Percentiles rank a stretch among this genome's conserved stretches.
These are phyloP conservation scores for Diplotaxis tenuifolia DNA, from an alignment of 345 rosid species.

Conservation along the genomic window DNA sequence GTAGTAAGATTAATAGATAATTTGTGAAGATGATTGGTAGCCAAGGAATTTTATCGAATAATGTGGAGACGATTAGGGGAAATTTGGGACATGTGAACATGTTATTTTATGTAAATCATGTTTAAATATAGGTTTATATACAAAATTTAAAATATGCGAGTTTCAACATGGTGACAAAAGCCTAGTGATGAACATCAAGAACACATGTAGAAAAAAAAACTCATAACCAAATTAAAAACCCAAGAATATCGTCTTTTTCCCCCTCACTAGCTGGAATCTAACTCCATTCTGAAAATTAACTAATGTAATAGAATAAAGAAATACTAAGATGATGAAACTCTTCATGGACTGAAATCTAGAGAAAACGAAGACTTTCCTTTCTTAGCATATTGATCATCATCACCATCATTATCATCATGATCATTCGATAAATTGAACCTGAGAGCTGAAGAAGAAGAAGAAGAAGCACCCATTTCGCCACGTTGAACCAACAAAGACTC, in stretches of 20 bases:
- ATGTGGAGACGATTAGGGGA: neutral
- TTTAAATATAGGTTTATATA: constrained; percentile 16
- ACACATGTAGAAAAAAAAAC: constrained; percentile 29
- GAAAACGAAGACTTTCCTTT: constrained; percentile 43
- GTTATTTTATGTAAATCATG: constrained; percentile 28
- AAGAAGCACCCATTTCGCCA: constrained; percentile 36
- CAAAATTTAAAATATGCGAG: constrained; percentile 23
- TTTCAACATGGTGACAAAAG: constrained; percentile 29
- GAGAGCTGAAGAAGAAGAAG: constrained; percentile 29
- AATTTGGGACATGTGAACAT: constrained; percentile 13
- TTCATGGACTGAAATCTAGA: constrained; percentile 36
- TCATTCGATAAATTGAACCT: constrained; percentile 21
- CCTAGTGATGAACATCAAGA: constrained; percentile 25
- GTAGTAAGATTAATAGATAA: neutral
- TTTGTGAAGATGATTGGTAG: constrained; percentile 11
- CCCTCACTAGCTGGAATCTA: constrained; percentile 26
- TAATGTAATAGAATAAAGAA: constrained; percentile 12
- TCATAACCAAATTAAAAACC: constrained; percentile 7
- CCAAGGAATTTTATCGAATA: neutral
- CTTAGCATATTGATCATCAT: constrained; percentile 37
- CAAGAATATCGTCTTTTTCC: constrained; percentile 7
- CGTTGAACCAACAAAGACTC: constrained; percentile 28
- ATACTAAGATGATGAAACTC: constrained; percentile 7
- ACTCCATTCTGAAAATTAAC: constrained; percentile 3
- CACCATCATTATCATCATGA: constrained; percentile 14